A percentile compares a stretch with the other conserved stretches of the same genome.
Evolutionary conservation across 179 eudicot genomes (phyloP).

Genomic region (Silene vulgaris): DNA sequence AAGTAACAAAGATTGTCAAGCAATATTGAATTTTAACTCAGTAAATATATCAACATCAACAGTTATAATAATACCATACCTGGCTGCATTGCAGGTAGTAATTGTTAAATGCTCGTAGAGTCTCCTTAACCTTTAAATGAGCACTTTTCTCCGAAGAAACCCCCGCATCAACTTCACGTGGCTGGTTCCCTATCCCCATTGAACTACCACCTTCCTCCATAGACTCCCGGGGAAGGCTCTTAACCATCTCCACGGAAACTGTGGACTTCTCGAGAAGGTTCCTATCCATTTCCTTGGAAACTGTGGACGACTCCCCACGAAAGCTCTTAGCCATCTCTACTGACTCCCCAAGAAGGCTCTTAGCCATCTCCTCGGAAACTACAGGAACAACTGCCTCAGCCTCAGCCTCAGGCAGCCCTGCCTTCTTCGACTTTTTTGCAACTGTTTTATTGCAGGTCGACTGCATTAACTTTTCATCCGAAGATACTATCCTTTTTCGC

Average conservation of each 20-base stretch:
- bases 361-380: conserved; percentile 18
- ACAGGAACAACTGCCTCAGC: conserved; percentile 4
- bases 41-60: not conserved
- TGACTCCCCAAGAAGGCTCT: no score
- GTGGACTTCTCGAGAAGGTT: not conserved
- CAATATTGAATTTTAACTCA: not conserved
- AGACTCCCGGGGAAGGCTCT: conserved; percentile 6
- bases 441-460: not conserved
- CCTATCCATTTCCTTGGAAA: conserved; percentile 17
- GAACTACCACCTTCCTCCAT: conserved; percentile 23
- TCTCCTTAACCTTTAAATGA: conserved; percentile 41
- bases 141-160: conserved; percentile 39
- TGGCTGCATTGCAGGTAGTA: conserved; percentile 56
- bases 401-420: not conserved
- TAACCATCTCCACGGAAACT: conserved; percentile 17
- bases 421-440: conserved; percentile 5
- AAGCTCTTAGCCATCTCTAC: not conserved
- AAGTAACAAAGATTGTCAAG: not conserved
- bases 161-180: conserved; percentile 23
- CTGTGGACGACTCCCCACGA: not conserved
- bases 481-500: conserved; percentile 14
- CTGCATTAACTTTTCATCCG: conserved; percentile 12
- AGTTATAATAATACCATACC: conserved; percentile 42
- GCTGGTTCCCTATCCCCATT: conserved; percentile 21
- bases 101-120: conserved; percentile 44